Evolutionary conservation across 306 rosid genomes (phyloP).

Genomic region (Fragaria vesca): DNA sequence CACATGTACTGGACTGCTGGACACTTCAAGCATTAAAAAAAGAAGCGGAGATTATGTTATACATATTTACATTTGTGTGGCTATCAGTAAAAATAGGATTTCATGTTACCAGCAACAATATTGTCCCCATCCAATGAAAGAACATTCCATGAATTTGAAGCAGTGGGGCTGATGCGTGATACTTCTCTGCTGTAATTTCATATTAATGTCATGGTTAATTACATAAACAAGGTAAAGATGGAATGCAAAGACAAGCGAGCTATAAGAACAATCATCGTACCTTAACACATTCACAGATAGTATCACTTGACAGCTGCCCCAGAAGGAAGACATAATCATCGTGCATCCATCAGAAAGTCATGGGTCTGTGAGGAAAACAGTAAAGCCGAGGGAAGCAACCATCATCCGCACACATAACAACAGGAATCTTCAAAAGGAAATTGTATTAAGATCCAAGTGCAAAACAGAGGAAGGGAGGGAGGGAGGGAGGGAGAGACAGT

Average conservation of each 20-base stretch:
- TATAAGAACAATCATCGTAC: constrained; percentile 32
- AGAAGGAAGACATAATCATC: constrained; percentile 60
- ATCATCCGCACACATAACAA: constrained; percentile 66
- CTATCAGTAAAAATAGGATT: constrained; percentile 27
- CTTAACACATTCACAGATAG: constrained; percentile 74
- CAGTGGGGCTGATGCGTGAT: constrained; percentile 55
- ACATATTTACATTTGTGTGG: not conserved
- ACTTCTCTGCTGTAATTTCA: constrained; percentile 63
- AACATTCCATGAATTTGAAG: constrained; percentile 78
- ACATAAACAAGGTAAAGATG: constrained; percentile 10
- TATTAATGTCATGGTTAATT: constrained; percentile 21
- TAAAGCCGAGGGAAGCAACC: constrained; percentile 85
- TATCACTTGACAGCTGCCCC: constrained; percentile 72
- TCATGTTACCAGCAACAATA: constrained; percentile 76
- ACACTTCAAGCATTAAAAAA: constrained; percentile 50
- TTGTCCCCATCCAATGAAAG: constrained; percentile 75
- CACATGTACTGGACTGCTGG: constrained; percentile 82
- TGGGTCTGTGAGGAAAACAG: constrained; percentile 50
- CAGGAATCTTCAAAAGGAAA: constrained; percentile 58
- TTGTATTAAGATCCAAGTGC: not conserved
- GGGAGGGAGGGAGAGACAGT: not conserved
- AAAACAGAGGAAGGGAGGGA: not conserved
- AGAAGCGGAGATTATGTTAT: constrained; percentile 14
- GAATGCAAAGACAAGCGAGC: constrained; percentile 8
- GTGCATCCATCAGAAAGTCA: constrained; percentile 84